phyloP scores from a whole-genome alignment of 768 basidiomycete genomes.

The Strobilomyces confusus region DNA sequence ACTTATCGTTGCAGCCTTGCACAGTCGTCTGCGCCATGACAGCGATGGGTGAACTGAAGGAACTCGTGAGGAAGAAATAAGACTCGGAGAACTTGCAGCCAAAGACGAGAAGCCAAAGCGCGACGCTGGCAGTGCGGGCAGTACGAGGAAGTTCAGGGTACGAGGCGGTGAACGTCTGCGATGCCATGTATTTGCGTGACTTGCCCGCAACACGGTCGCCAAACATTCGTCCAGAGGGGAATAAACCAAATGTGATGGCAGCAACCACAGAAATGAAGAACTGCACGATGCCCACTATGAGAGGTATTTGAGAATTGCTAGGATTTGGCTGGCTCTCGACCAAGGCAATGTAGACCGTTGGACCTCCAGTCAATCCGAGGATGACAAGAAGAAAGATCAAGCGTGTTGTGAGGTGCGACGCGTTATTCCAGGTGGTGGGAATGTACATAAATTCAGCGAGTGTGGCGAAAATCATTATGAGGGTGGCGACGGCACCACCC shows the following conservation, averaged over 20 bases:
- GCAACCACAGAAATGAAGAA: conserved; percentile 87
- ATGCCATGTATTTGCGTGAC: conserved; percentile 96
- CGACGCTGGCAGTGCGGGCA: conserved; percentile 79
- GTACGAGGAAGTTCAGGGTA: conserved; percentile 75
- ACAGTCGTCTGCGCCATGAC: conserved; percentile 97
- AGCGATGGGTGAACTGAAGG: conserved; percentile 93
- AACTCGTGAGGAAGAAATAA: conserved; percentile 96
- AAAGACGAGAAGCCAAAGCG: conserved; percentile 90
- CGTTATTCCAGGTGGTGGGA: conserved; percentile 98
- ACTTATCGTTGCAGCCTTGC: conserved; percentile 81
- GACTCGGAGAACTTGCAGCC: conserved; percentile 96
- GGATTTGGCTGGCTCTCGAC: conserved; percentile 61
- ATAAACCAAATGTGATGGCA: conserved; percentile 77
- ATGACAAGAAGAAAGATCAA: conserved; percentile 89
- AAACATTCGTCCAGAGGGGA: conserved; percentile 98
- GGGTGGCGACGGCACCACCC: conserved; percentile 91
- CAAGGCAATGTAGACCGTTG: conserved; percentile 88
- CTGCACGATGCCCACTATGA: conserved; percentile 91
- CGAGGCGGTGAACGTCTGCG: conserved; percentile 97
- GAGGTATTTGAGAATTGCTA: conserved; percentile 62
- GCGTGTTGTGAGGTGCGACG: conserved; percentile 92
- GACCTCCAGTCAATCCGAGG: conserved; percentile 88
- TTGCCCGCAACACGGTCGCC: conserved; percentile 98
- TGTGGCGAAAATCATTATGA: conserved; percentile 93
- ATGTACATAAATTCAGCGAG: conserved; percentile 95